A percentile compares a stretch with the other conserved stretches of the same genome.
phyloP scores from a whole-genome alignment of 1,284 basidiomycete genomes.

The Cryptococcus sp. region DNA sequence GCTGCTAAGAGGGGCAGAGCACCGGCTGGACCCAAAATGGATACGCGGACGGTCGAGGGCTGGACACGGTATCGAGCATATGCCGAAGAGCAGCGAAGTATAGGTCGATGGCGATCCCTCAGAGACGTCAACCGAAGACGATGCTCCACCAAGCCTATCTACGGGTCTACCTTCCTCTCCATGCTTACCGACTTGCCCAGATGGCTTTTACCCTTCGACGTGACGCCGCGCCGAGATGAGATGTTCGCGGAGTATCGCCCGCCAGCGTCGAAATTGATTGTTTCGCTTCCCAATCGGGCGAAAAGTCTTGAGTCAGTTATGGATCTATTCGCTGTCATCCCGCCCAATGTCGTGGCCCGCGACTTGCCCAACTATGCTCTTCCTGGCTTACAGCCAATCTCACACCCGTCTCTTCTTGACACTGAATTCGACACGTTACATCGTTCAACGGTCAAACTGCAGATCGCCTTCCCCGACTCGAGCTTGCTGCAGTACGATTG shows the following conservation, averaged over 20 bases:
- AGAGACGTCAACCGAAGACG: slow-evolving; percentile 76
- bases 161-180: slow-evolving; percentile 64
- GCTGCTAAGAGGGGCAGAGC: slow-evolving; percentile 44
- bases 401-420: slow-evolving; percentile 39
- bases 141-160: slow-evolving; percentile 66
- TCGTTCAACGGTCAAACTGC: slow-evolving; percentile 77
- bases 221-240: slow-evolving; percentile 45
- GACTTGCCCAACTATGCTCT: slow-evolving; percentile 63
- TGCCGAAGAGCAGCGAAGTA: slow-evolving; percentile 60
- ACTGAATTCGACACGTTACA: slow-evolving; percentile 67
- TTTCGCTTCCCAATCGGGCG: slow-evolving; percentile 67
- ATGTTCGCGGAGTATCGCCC: slow-evolving; percentile 53
- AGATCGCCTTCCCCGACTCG: slow-evolving; percentile 91
- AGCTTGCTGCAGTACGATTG: slow-evolving; percentile 94
- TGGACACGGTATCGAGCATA: slow-evolving; percentile 66
- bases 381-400: slow-evolving; percentile 44
- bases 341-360: slow-evolving; percentile 74
- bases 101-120: slow-evolving; percentile 69
- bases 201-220: slow-evolving; percentile 64
- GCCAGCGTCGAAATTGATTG: slow-evolving; percentile 57
- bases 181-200: slow-evolving; percentile 54
- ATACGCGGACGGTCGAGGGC: slow-evolving; percentile 73
- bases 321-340: slow-evolving; percentile 79
- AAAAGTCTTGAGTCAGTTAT: slow-evolving; percentile 62
- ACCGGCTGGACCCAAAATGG: slow-evolving; percentile 62